These are phyloP conservation scores for Punica granatum DNA, from an alignment of 345 rosid species.

Conservation along the genomic window DNA sequence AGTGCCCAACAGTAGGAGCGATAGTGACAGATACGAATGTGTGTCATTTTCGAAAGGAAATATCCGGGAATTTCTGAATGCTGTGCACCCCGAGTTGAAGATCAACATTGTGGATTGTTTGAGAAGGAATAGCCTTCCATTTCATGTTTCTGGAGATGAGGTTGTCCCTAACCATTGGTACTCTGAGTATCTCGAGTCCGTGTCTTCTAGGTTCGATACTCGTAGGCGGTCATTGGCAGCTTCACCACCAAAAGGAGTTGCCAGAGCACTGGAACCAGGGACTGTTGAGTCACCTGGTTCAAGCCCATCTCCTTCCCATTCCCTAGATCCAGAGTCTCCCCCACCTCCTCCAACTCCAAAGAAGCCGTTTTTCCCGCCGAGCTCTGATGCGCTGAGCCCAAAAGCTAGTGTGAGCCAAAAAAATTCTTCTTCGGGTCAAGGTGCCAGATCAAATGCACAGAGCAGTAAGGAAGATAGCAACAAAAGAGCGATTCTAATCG, in stretches of 20 bases:
- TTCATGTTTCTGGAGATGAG: slow-evolving; percentile 30
- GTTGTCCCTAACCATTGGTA: slow-evolving; percentile 28
- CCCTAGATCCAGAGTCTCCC: neutral
- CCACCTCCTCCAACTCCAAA: slow-evolving; percentile 11
- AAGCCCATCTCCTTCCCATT: slow-evolving; percentile 7
- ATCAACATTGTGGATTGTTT: slow-evolving; percentile 48
- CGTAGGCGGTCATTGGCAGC: slow-evolving; percentile 33
- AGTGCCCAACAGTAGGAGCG: slow-evolving; percentile 10
- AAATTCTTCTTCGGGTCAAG: slow-evolving; percentile 16
- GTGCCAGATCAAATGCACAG: slow-evolving; percentile 19
- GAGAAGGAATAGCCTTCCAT: slow-evolving; percentile 33
- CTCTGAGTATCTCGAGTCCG: slow-evolving; percentile 20
- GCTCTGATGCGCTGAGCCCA: slow-evolving; percentile 19
- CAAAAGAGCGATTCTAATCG: slow-evolving; percentile 40
- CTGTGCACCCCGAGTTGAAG: slow-evolving; percentile 34
- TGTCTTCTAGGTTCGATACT: slow-evolving; percentile 23
- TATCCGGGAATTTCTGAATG: slow-evolving; percentile 31
- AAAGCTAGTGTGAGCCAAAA: slow-evolving; percentile 2
- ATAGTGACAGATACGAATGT: slow-evolving; percentile 17
- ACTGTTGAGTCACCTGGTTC: slow-evolving; percentile 7
- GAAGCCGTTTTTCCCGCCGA: slow-evolving; percentile 19
- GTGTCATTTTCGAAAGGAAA: slow-evolving; percentile 23
- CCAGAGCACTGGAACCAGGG: slow-evolving; percentile 26
- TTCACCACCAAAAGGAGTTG: slow-evolving; percentile 22
- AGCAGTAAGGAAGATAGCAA: slow-evolving; percentile 18